A percentile compares a stretch with the other conserved stretches of the same genome.
Conservation (phyloP, 768 basidiomycete genomes). For the Pulveroboletus sp. region DNA sequence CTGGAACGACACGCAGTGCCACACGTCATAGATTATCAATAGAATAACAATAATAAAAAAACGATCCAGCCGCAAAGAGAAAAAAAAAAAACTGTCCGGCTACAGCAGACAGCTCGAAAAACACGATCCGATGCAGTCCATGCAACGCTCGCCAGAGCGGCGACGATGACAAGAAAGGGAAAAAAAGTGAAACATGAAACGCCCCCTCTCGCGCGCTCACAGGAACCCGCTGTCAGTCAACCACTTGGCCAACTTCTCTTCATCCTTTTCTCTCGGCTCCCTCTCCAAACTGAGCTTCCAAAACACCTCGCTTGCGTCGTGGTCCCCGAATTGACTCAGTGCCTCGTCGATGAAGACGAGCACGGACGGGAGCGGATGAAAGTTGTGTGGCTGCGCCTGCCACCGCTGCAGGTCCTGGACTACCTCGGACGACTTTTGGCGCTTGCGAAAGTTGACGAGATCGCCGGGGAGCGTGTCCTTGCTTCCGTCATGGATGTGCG, state of each 20-base stretch:
- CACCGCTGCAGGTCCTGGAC: slow-evolving; percentile 56
- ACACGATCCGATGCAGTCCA: too few species aligned
- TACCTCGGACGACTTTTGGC: slow-evolving; percentile 50
- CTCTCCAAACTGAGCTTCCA: slow-evolving; percentile 47
- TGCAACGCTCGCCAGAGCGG: too few species aligned
- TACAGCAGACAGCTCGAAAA: too few species aligned
- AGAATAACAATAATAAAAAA: too few species aligned
- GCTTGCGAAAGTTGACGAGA: slow-evolving; percentile 58
- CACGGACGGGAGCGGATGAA: slow-evolving; percentile 42
- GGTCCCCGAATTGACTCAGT: slow-evolving; percentile 34
- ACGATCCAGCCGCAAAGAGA: too few species aligned
- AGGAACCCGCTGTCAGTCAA: slow-evolving; percentile 39
- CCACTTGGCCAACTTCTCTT: slow-evolving; percentile 43
- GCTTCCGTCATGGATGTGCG: slow-evolving; percentile 61
- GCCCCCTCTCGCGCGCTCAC: slow-evolving; percentile 11
- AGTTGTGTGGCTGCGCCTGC: slow-evolving; percentile 53
- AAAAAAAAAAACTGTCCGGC: too few species aligned
- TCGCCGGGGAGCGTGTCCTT: slow-evolving; percentile 43
- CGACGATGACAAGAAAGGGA: neutral
- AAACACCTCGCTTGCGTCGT: slow-evolving; percentile 32
- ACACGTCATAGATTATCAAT: too few species aligned
- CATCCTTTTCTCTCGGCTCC: slow-evolving; percentile 55
- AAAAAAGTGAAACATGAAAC: neutral
- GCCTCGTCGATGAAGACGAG: slow-evolving; percentile 41
- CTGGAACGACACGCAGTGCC: too few species aligned